Conservation (phyloP, 768 basidiomycete genomes). For the Panaeolus papilionaceus region DNA sequence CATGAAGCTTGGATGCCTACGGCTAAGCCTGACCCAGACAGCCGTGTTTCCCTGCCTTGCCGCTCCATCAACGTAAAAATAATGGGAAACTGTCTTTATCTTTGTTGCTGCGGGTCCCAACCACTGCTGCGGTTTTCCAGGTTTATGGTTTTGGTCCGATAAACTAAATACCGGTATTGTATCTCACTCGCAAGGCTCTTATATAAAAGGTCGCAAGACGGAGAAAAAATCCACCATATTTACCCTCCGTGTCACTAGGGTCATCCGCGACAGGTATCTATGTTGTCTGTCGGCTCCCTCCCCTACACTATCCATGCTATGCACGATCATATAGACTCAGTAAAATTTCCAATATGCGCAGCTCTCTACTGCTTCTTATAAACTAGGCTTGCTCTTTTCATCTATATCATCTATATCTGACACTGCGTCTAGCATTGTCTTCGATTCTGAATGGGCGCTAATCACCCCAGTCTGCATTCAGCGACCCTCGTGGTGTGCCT, state of each 20-base stretch:
- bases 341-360: too few species aligned
- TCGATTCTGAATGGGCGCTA: background rate
- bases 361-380: too few species aligned
- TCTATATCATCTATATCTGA: too few species aligned
- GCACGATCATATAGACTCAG: too few species aligned
- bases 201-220: background rate
- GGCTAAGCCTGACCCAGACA: conserved; percentile 4
- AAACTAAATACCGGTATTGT: conserved; percentile 3
- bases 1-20: conserved; percentile 7
- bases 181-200: background rate
- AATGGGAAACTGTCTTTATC: background rate
- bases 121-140: conserved; percentile 9
- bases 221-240: background rate
- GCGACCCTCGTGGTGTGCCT: background rate
- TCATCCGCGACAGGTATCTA: background rate
- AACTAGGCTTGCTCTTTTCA: too few species aligned
- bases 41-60: background rate
- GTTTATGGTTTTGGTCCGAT: background rate
- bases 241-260: background rate
- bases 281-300: background rate
- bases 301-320: background rate
- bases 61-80: conserved; percentile 12
- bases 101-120: conserved; percentile 9
- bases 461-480: background rate
- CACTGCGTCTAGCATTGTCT: background rate